Conservation (phyloP, 2,329 filamentous ascomycete genomes). For the Alternaria sp. region DNA sequence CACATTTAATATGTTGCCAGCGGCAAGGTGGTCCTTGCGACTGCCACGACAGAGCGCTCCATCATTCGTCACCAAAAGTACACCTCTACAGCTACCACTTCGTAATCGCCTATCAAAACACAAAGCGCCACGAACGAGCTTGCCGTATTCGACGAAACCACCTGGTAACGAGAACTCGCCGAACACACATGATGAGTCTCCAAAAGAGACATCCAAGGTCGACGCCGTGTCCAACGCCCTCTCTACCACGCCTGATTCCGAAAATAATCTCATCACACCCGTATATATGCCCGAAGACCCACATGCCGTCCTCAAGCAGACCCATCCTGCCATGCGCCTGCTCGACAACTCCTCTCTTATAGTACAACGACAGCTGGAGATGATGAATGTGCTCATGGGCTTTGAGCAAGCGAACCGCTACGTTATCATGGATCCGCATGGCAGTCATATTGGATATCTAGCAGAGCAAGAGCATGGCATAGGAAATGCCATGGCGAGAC, state of each 20-base stretch:
- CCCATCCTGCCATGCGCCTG: constrained; percentile 65
- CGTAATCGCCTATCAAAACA: constrained; percentile 35
- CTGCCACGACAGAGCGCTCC: constrained; percentile 36
- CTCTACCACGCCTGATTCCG: constrained; percentile 50
- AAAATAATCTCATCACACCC: constrained; percentile 64
- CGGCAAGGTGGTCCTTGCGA: constrained; percentile 38
- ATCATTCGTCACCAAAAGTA: constrained; percentile 33
- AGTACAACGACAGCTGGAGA: constrained; percentile 69
- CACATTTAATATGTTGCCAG: constrained; percentile 33
- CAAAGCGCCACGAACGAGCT: constrained; percentile 17
- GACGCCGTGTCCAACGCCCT: constrained; percentile 57
- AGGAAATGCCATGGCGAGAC: constrained; percentile 63
- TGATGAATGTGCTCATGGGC: constrained; percentile 72
- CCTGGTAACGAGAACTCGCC: constrained; percentile 13
- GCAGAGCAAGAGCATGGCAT: constrained; percentile 70
- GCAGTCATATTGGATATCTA: constrained; percentile 70
- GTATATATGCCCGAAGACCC: constrained; percentile 70
- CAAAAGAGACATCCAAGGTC: constrained; percentile 38
- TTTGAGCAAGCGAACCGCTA: constrained; percentile 74
- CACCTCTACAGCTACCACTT: constrained; percentile 28
- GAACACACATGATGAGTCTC: constrained; percentile 17
- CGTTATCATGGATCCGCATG: constrained; percentile 69
- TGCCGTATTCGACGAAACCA: constrained; percentile 22
- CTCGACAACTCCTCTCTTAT: constrained; percentile 69
- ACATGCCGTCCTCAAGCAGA: constrained; percentile 64